Evolutionary conservation across 371 early-diverging fungal species (phyloP).

Genomic region (Mucor racemosus): DNA sequence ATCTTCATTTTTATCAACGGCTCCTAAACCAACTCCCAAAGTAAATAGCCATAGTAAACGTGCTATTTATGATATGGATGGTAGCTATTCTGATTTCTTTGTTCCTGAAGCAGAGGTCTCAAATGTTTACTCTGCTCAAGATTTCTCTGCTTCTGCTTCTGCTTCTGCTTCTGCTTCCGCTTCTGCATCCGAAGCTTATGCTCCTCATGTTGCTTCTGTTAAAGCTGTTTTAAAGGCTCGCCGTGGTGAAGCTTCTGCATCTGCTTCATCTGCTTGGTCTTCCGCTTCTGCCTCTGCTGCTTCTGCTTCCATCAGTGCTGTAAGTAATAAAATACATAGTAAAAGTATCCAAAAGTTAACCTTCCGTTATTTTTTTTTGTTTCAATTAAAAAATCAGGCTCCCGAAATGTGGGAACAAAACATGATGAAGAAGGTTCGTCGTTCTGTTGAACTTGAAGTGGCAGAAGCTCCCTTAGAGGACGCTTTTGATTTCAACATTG

Average conservation of each 20-base stretch:
- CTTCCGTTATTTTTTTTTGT: neutral
- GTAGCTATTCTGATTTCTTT: constrained; percentile 12
- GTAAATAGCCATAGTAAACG: neutral
- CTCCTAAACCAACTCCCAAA: neutral
- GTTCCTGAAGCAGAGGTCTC: neutral
- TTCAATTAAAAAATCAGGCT: neutral
- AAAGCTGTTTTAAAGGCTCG: neutral
- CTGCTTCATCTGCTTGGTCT: neutral
- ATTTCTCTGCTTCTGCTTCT: neutral
- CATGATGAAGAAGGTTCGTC: neutral
- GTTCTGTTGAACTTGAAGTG: neutral
- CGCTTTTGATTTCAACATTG: neutral
- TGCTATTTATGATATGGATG: constrained; percentile 19
- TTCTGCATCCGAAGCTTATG: neutral
- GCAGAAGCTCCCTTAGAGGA: neutral
- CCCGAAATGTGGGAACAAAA: neutral
- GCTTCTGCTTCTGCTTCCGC: neutral
- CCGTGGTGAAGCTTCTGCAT: neutral
- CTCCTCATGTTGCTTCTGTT: neutral
- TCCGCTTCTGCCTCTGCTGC: neutral
- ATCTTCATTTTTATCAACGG: neutral
- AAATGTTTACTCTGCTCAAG: constrained; percentile 15
- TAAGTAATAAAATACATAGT: neutral
- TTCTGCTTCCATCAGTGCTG: constrained; percentile 3
- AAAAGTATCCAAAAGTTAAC: neutral